These are phyloP conservation scores for Torulaspora globosa DNA, from an alignment of 1,139 yeast species.

Conservation along the genomic window DNA sequence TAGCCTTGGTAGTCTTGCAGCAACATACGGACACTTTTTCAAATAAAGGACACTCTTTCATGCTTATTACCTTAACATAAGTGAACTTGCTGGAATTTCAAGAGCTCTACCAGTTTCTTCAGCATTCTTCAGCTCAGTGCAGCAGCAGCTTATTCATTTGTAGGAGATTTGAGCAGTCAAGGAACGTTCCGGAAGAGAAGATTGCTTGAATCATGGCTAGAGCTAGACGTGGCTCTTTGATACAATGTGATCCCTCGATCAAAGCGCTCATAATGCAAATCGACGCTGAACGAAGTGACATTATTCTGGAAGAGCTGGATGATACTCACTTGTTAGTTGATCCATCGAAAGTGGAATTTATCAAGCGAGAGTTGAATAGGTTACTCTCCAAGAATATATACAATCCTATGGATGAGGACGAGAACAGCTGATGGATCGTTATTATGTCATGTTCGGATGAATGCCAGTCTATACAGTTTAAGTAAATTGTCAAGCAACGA, in stretches of 20 bases:
- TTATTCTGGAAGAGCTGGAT: slow-evolving; percentile 79
- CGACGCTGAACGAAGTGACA: slow-evolving; percentile 61
- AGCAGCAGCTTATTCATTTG: not conserved
- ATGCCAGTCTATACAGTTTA: not conserved
- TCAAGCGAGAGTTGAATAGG: slow-evolving; percentile 71
- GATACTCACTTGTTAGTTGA: slow-evolving; percentile 85
- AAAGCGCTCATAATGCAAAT: slow-evolving; percentile 78
- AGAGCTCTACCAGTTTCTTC: no score
- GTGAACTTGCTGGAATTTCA: no score
- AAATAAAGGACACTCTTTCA: no score
- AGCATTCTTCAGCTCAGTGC: not conserved
- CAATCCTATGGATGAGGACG: slow-evolving; percentile 76
- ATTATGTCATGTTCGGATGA: not conserved
- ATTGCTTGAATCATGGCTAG: slow-evolving; percentile 29
- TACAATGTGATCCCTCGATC: slow-evolving; percentile 81
- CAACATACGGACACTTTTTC: no score
- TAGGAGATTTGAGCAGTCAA: not conserved
- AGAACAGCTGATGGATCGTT: slow-evolving; percentile 23
- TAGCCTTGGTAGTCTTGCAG: no score
- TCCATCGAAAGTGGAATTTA: slow-evolving; percentile 65
- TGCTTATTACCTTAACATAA: no score
- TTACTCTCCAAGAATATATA: slow-evolving; percentile 77
- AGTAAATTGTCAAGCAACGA: not conserved
- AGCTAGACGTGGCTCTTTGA: slow-evolving; percentile 39
- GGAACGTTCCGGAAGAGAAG: not conserved